Evolutionary conservation across 352 stramenopile genomes (phyloP).

Genomic region (Phytophthora fragariaefolia): DNA sequence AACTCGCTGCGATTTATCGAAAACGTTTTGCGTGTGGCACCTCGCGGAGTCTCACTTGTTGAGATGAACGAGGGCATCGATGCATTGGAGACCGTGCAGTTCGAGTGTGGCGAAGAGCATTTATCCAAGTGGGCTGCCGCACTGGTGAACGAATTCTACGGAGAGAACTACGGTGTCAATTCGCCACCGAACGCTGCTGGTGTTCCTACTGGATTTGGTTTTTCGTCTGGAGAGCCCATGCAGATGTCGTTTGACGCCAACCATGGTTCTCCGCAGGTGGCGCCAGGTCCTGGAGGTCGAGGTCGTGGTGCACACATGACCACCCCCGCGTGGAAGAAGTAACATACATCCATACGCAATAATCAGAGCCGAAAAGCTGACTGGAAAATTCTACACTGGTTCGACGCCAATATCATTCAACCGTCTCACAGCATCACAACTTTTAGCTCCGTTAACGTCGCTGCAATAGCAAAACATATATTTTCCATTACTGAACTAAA

Average conservation of each 20-base stretch:
- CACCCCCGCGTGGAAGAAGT: slow-evolving; percentile 72
- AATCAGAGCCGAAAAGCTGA: no score
- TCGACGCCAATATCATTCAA: no score
- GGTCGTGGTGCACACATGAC: slow-evolving; percentile 78
- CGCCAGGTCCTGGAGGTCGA: slow-evolving; percentile 43
- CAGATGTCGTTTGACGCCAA: slow-evolving; percentile 33
- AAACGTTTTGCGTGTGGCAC: slow-evolving; percentile 69
- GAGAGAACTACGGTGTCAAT: slow-evolving; percentile 81
- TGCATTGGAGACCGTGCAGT: slow-evolving; percentile 80
- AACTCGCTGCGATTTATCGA: slow-evolving; percentile 84
- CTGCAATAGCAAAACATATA: background rate
- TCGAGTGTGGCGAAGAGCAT: slow-evolving; percentile 64
- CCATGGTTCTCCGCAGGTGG: slow-evolving; percentile 5
- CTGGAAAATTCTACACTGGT: no score
- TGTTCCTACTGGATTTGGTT: slow-evolving; percentile 25
- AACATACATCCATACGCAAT: no score
- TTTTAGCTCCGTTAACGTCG: no score
- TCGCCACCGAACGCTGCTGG: slow-evolving; percentile 52
- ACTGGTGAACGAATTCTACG: slow-evolving; percentile 87
- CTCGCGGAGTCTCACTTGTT: slow-evolving; percentile 63
- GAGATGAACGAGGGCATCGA: slow-evolving; percentile 78
- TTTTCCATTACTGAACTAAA: background rate
- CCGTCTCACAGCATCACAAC: no score
- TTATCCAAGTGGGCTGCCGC: slow-evolving; percentile 67
- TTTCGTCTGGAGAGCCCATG: slow-evolving; percentile 20